Evolutionary conservation across 1,284 basidiomycete species (phyloP), one percentile per base, ranked within the genome.

Genomic region (Leccinum pachyderme): DNA sequence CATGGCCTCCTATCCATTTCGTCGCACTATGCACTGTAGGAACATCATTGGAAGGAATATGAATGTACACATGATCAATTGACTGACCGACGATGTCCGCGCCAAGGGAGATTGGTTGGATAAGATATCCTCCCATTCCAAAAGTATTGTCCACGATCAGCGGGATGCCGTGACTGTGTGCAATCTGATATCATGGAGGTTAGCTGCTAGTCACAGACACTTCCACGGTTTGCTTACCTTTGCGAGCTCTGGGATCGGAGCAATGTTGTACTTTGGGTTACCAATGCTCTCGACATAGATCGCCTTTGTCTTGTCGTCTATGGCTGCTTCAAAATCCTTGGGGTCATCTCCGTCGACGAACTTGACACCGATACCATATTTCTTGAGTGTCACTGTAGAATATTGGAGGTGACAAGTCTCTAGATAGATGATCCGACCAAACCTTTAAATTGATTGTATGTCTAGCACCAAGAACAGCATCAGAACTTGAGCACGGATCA

Each of bases 1-100:
- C 92, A 68, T 93, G 93, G 0, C 93, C 91, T 29, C 91, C 89
- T 51, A 95, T 93, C 93, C 93, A 95, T 70, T 95, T 95, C 4
- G 92, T 94, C 0, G 91, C 91, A 56, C 86, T 89, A 74, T 94
- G 89, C 7, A 93, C 88, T 79, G 52, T 18, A 5, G 13, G 53
- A 28, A 49, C 32, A 51, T 59, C 18, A 32, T 37, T 11, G 7
- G 47, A 45, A 47, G n/a, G n/a, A n/a, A n/a, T 5, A 2, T 2
- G 4, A 1, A 25, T 43, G 24, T 11, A 6, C 12, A 2, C 2
- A 27, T 6, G 8, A 15, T 3, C n/a, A 13, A 32, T 31, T 13
- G 18, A 71, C 78, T 35, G 37, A 83, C 82, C 73, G 57, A 95
- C 80, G 55, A 95, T 90, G 65, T 95, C 87, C 44, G 91, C 92